A percentile compares a stretch with the other conserved stretches of the same genome.
Conservation (phyloP, 2,329 filamentous ascomycete species). For the Samsoniella hepiali region DNA sequence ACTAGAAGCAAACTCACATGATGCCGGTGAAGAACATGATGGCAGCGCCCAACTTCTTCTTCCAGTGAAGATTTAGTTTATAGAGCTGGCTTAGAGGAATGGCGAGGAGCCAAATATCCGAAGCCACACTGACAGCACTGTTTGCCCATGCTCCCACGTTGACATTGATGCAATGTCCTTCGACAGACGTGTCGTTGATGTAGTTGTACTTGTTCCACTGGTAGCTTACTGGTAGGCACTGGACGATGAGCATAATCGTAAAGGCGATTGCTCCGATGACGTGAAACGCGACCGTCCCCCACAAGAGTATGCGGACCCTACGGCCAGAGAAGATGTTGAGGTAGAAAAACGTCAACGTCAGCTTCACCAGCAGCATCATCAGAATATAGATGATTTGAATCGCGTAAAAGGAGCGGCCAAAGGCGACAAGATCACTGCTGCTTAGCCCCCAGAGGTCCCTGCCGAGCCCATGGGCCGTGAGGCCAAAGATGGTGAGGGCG, state of each 20-base stretch:
- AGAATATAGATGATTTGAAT: conserved; percentile 40
- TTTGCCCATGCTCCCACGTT: conserved; percentile 46
- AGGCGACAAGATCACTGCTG: conserved; percentile 36
- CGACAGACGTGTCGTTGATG: conserved; percentile 27
- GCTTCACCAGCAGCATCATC: conserved; percentile 40
- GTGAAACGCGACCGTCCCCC: conserved; percentile 35
- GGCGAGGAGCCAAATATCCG: conserved; percentile 45
- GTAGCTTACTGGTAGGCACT: conserved; percentile 45
- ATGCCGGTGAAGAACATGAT: conserved; percentile 45
- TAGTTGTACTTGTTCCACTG: conserved; percentile 49
- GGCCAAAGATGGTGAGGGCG: conserved; percentile 30
- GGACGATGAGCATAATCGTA: conserved; percentile 39
- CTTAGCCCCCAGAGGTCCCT: conserved; percentile 44
- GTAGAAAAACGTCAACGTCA: conserved; percentile 50
- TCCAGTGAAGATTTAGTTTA: conserved; percentile 36
- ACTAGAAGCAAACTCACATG: conserved; percentile 22
- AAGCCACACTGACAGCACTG: conserved; percentile 43
- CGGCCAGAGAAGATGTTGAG: conserved; percentile 44
- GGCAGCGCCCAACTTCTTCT: conserved; percentile 27
- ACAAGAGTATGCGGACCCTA: conserved; percentile 35
- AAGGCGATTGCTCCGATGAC: conserved; percentile 35
- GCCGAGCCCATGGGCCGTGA: conserved; percentile 39
- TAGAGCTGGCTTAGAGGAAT: conserved; percentile 42
- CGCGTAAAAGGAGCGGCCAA: conserved; percentile 39
- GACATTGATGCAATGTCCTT: conserved; percentile 44